Evolutionary conservation across 129 eudicot species (phyloP).

Genomic region (Helianthus tuberosus): DNA sequence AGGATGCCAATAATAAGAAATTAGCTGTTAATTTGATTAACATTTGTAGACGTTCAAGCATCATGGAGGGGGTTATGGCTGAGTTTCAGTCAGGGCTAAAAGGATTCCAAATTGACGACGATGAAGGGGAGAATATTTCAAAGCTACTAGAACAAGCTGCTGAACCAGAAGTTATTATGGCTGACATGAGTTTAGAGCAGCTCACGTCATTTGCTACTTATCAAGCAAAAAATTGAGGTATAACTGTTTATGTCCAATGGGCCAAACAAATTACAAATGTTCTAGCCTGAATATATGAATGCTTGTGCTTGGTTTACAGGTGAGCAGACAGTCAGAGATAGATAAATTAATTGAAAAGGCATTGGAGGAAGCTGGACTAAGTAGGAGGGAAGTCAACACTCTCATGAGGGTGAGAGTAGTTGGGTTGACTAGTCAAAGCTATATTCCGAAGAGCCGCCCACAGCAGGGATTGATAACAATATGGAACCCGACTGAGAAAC

Average conservation of each 20-base stretch:
- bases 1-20: not conserved
- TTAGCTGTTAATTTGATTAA: not conserved
- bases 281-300: not conserved
- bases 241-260: not conserved
- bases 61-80: conserved; percentile 71
- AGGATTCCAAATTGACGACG: conserved; percentile 25
- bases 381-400: conserved; percentile 71
- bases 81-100: conserved; percentile 54
- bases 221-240: conserved; percentile 83
- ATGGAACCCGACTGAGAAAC: conserved; percentile 84
- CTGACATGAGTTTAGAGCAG: conserved; percentile 83
- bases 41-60: conserved; percentile 60
- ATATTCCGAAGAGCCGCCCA: conserved; percentile 18
- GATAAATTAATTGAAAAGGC: conserved; percentile 73
- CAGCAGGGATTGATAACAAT: conserved; percentile 71
- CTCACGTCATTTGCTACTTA: conserved; percentile 64
- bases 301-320: conserved; percentile 41
- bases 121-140: conserved; percentile 71
- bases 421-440: conserved; percentile 52
- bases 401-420: conserved; percentile 84
- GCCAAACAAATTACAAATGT: not conserved
- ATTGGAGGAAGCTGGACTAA: conserved; percentile 68
- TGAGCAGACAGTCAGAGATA: conserved; percentile 60
- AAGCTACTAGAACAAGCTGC: conserved; percentile 77
- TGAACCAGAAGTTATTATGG: conserved; percentile 94